Evolutionary conservation across 2,329 filamentous ascomycete species (phyloP).

Genomic region (Ampelomyces quisqualis): DNA sequence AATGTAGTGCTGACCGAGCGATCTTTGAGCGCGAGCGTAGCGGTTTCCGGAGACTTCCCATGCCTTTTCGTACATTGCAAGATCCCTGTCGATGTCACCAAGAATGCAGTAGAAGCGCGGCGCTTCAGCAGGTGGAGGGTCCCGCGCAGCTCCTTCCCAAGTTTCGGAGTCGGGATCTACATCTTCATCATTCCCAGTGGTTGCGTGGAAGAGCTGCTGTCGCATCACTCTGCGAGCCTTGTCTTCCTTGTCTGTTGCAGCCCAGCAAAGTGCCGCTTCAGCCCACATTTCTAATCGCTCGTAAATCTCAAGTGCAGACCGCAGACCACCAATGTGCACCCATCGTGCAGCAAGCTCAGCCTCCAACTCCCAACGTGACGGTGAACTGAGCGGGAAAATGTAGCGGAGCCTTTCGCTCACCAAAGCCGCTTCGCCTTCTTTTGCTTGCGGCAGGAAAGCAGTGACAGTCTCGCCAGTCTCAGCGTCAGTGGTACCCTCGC

Average conservation of each 20-base stretch:
- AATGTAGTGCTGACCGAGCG: conserved; percentile 77
- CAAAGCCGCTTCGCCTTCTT: conserved; percentile 74
- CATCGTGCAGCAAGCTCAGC: conserved; percentile 91
- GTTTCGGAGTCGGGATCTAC: conserved; percentile 49
- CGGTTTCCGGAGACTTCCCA: conserved; percentile 82
- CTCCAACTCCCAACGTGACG: conserved; percentile 90
- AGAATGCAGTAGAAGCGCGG: conserved; percentile 90
- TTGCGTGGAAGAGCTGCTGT: conserved; percentile 74
- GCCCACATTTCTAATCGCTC: conserved; percentile 92
- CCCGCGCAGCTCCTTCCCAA: conserved; percentile 68
- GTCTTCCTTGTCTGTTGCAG: conserved; percentile 74
- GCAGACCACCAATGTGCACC: conserved; percentile 81
- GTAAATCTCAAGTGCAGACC: conserved; percentile 93
- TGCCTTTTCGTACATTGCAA: conserved; percentile 75
- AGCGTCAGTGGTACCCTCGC: conserved; percentile 25
- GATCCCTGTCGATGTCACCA: conserved; percentile 79
- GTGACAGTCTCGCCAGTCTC: conserved; percentile 55
- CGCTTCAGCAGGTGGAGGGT: conserved; percentile 75
- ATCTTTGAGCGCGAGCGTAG: conserved; percentile 84
- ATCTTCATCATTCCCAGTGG: conserved; percentile 46
- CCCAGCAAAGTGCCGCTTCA: conserved; percentile 88
- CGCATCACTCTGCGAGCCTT: conserved; percentile 77
- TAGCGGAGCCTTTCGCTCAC: conserved; percentile 76
- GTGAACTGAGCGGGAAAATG: conserved; percentile 79
- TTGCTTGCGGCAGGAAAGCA: conserved; percentile 77